Evolutionary conservation across 2,329 filamentous ascomycete genomes (phyloP).

Genomic region (Fusarium brachygibbosum): DNA sequence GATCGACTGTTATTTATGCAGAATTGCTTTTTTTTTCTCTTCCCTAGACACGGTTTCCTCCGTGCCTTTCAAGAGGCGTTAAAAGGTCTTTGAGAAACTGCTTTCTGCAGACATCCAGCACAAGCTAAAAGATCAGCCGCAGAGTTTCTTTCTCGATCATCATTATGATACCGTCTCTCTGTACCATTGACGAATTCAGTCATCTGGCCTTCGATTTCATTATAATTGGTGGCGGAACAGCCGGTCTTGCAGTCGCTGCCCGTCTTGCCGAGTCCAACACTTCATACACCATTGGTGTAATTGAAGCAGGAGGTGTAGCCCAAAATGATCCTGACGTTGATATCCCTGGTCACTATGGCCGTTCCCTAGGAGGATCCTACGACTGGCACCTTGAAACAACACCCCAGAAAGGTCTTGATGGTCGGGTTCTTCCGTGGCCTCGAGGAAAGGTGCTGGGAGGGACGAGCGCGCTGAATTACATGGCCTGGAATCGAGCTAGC

Average conservation of each 20-base stretch:
- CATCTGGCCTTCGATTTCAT: constrained; percentile 53
- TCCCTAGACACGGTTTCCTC: neutral
- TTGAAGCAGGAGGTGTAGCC: constrained; percentile 53
- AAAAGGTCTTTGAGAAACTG: constrained; percentile 11
- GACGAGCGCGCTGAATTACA: constrained; percentile 71
- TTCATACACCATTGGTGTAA: constrained; percentile 50
- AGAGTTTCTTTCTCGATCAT: neutral
- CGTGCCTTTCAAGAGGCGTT: neutral
- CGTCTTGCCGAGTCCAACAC: constrained; percentile 60
- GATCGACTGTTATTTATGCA: neutral
- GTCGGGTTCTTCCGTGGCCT: constrained; percentile 58
- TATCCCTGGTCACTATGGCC: constrained; percentile 56
- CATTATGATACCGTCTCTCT: constrained; percentile 23
- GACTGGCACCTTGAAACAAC: constrained; percentile 60
- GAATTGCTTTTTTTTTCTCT: constrained; percentile 1
- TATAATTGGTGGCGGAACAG: constrained; percentile 67
- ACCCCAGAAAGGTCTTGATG: constrained; percentile 55
- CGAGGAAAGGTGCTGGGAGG: constrained; percentile 71
- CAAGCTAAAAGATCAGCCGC: neutral
- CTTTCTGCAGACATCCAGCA: neutral
- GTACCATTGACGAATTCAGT: constrained; percentile 44
- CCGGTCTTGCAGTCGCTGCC: constrained; percentile 64
- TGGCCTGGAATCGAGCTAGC: constrained; percentile 65
- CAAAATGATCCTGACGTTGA: constrained; percentile 53
- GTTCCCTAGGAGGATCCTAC: constrained; percentile 53